Evolutionary conservation across 2,329 filamentous ascomycete species (phyloP).

Genomic region (Epichloe typhina): DNA sequence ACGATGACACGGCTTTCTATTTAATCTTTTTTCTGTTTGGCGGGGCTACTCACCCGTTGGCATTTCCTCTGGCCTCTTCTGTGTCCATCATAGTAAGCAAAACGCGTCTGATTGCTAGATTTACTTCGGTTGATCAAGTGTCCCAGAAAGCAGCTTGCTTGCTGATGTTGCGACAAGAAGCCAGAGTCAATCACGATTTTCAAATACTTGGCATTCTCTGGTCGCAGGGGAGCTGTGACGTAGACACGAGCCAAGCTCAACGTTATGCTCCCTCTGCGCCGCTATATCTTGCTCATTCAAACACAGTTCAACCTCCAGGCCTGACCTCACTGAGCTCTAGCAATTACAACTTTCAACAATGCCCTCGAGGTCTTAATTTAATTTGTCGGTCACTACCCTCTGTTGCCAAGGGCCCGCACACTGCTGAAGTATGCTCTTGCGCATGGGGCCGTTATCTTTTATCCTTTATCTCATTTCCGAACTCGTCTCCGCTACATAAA

Average conservation of each 20-base stretch:
- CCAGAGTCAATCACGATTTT: neutral
- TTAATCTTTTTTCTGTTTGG: constrained; percentile 3
- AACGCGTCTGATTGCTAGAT: neutral
- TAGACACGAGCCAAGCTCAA: neutral
- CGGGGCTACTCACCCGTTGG: too few species aligned
- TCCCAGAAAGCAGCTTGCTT: neutral
- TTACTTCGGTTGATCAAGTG: neutral
- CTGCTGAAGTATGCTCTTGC: neutral
- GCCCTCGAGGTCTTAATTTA: neutral
- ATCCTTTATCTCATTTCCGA: neutral
- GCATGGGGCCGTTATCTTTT: neutral
- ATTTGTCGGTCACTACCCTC: neutral
- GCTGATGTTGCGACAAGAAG: neutral
- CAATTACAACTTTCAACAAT: neutral
- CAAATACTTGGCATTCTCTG: neutral
- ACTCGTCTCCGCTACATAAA: neutral
- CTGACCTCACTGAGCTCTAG: neutral
- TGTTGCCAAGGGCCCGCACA: neutral
- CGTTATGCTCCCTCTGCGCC: neutral
- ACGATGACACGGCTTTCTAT: constrained; percentile 19
- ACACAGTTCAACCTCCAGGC: neutral
- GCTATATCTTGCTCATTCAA: neutral
- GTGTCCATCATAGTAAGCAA: neutral
- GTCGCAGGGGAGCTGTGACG: neutral
- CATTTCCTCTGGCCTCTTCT: neutral